phyloP scores from a whole-genome alignment of 345 rosid genomes.

The Noccaea bulbosa region DNA sequence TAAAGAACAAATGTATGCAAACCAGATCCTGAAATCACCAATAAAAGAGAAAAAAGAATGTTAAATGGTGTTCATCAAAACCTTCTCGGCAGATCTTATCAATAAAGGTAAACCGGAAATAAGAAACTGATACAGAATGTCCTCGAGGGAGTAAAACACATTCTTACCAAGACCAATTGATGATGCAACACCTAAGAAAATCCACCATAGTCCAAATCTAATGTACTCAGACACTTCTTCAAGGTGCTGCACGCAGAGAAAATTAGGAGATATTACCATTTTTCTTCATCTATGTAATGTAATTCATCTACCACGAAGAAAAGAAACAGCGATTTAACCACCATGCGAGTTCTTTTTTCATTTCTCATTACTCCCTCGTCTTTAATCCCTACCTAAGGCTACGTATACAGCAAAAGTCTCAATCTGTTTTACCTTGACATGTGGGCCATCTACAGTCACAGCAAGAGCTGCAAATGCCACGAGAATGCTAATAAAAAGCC shows the following conservation, averaged over 20 bases:
- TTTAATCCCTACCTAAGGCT: constrained; percentile 6
- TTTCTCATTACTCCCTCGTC: constrained; percentile 3
- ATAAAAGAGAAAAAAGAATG: constrained; percentile 7
- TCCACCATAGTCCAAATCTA: constrained; percentile 88
- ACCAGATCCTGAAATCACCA: constrained; percentile 73
- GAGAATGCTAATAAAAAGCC: constrained; percentile 52
- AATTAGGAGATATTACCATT: not conserved
- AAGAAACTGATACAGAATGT: constrained; percentile 14
- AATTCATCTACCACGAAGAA: constrained; percentile 14
- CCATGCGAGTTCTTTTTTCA: not conserved
- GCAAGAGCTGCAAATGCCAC: constrained; percentile 53
- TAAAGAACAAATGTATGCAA: constrained; percentile 97
- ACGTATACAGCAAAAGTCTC: constrained; percentile 7
- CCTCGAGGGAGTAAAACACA: not conserved
- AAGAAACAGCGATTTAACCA: not conserved
- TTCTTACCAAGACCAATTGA: constrained; percentile 96
- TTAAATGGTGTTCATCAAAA: constrained; percentile 9
- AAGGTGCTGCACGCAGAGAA: constrained; percentile 57
- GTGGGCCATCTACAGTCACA: constrained; percentile 67
- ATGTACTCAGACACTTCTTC: constrained; percentile 70
- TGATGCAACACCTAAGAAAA: constrained; percentile 89
- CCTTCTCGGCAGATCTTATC: not conserved
- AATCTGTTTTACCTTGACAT: constrained; percentile 62
- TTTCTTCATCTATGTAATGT: constrained; percentile 5
- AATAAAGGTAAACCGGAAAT: not conserved